A percentile compares a stretch with the other conserved stretches of the same genome.
Conservation (phyloP, 257 asterid species). For the Przewalskia tangutica region DNA sequence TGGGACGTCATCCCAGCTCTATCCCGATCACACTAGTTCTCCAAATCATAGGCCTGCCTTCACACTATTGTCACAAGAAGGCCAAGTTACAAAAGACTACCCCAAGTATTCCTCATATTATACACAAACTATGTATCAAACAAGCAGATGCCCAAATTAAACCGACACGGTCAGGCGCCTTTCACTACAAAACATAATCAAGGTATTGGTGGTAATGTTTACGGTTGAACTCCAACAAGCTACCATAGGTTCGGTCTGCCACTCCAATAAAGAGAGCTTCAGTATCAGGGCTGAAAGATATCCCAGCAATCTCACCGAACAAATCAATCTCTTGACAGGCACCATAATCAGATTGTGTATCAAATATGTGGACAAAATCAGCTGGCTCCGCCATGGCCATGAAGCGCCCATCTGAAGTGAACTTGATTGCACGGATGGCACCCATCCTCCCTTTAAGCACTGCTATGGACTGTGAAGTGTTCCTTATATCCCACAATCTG, state of each 20-base stretch:
- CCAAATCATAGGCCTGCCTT: not conserved
- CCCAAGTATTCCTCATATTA: not conserved
- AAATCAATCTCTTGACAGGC: slow-evolving; percentile 59
- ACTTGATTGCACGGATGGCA: slow-evolving; percentile 51
- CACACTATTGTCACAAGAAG: not conserved
- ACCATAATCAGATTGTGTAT: slow-evolving; percentile 32
- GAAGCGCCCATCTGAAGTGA: slow-evolving; percentile 64
- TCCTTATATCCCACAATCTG: slow-evolving; percentile 77
- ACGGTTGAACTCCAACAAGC: slow-evolving; percentile 58
- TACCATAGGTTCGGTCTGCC: slow-evolving; percentile 64
- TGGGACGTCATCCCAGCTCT: not conserved
- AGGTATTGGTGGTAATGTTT: slow-evolving; percentile 29
- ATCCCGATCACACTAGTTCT: not conserved
- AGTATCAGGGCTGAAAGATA: slow-evolving; percentile 62
- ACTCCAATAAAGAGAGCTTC: slow-evolving; percentile 68
- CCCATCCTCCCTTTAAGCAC: slow-evolving; percentile 73
- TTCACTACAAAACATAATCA: slow-evolving; percentile 24
- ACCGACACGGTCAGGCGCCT: not conserved
- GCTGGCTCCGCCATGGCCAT: slow-evolving; percentile 93
- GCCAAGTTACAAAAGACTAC: not conserved
- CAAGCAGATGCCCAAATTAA: not conserved
- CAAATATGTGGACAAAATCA: slow-evolving; percentile 65
- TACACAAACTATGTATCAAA: not conserved
- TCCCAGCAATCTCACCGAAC: slow-evolving; percentile 77
- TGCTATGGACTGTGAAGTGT: slow-evolving; percentile 45